A percentile compares a stretch with the other conserved stretches of the same genome.
phyloP scores from a whole-genome alignment of 116 monocot species.

The Iris pallida region DNA sequence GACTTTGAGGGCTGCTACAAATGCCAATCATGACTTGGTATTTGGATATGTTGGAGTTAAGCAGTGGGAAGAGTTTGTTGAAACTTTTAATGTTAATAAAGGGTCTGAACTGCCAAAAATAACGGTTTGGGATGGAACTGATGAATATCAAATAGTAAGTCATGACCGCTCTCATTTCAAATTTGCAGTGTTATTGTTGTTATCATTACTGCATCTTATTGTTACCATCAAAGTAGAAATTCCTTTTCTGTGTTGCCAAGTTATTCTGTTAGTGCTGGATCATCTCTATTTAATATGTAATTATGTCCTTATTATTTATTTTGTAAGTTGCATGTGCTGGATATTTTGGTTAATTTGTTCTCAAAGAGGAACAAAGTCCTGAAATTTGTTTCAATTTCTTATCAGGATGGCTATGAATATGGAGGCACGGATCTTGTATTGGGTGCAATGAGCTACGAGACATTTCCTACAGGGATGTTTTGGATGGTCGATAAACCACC shows the following conservation, averaged over 20 bases:
- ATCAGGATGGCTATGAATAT: no score
- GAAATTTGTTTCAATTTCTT: no score
- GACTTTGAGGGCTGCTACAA: constrained; percentile 78
- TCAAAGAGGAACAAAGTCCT: no score
- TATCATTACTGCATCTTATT: background rate
- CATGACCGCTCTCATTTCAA: background rate
- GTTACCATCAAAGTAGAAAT: background rate
- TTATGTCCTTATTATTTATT: no score
- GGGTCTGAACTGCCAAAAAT: constrained; percentile 61
- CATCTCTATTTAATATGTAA: no score
- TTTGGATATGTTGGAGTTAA: constrained; percentile 90
- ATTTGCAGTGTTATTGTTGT: background rate
- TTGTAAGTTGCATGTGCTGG: no score
- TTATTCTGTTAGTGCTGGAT: no score
- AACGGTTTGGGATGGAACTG: constrained; percentile 82
- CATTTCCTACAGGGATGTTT: no score
- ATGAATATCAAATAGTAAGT: constrained; percentile 89
- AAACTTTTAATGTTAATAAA: constrained; percentile 66
- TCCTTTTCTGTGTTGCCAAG: background rate
- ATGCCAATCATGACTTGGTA: constrained; percentile 86
- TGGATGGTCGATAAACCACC: no score
- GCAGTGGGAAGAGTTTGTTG: constrained; percentile 89
- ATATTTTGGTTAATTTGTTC: no score
- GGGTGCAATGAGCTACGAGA: no score
- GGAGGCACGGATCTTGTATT: no score